A percentile compares a stretch with the other conserved stretches of the same genome.
phyloP scores from a whole-genome alignment of 768 basidiomycete species.

The Mycena epipterygia region DNA sequence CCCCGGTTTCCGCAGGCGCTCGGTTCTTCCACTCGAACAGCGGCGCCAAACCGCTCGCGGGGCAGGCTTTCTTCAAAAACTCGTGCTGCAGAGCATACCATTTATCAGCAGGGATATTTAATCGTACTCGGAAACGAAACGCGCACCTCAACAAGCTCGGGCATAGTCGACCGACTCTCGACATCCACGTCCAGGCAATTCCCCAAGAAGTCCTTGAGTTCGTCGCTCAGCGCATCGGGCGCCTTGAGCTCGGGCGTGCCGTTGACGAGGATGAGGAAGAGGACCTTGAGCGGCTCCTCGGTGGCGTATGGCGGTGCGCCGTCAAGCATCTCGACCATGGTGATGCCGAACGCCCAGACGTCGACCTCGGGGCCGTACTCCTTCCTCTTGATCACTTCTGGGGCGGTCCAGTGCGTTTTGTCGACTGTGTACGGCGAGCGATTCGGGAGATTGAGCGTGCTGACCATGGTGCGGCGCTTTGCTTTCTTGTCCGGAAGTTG shows the following conservation, averaged over 20 bases:
- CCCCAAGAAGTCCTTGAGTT: slow-evolving; percentile 81
- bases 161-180: slow-evolving; percentile 76
- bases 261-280: slow-evolving; percentile 84
- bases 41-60: slow-evolving; percentile 69
- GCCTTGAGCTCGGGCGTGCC: slow-evolving; percentile 84
- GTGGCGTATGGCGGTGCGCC: slow-evolving; percentile 77
- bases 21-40: slow-evolving; percentile 57
- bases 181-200: slow-evolving; percentile 86
- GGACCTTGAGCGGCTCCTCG: slow-evolving; percentile 78
- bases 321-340: slow-evolving; percentile 86
- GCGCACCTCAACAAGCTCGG: slow-evolving; percentile 69
- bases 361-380: slow-evolving; percentile 85
- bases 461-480: slow-evolving; percentile 83
- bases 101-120: background rate
- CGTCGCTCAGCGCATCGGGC: slow-evolving; percentile 68
- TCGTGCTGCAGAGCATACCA: slow-evolving; percentile 65
- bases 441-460: slow-evolving; percentile 56
- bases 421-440: slow-evolving; percentile 30
- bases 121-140: slow-evolving; percentile 34
- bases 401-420: slow-evolving; percentile 79
- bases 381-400: slow-evolving; percentile 81
- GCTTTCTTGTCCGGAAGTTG: slow-evolving; percentile 81
- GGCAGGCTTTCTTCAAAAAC: slow-evolving; percentile 75
- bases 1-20: background rate
- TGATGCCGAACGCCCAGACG: slow-evolving; percentile 83